Base-by-base conservation (phyloP, 805 yeast species). In the Maudiozyma serrabonitensis region DNA sequence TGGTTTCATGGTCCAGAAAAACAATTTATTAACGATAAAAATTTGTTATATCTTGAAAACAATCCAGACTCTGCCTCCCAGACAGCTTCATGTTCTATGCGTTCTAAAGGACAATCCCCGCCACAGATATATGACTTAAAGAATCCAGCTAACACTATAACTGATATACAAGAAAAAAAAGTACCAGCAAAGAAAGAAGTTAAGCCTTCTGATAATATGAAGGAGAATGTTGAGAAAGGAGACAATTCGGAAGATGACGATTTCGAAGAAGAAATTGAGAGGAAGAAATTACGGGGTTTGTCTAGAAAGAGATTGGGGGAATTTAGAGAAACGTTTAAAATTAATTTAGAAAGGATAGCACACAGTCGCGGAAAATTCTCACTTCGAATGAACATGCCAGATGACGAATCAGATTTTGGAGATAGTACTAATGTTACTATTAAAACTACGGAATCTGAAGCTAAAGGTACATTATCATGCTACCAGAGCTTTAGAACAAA, bases 401-500 rank as follows among this genome's bases (percentile, higher is more conserved):
- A 42, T 19, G 37, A 26, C 15, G 23, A 23, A 28, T 13, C 12
- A 5, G n/a, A 15, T 26, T 15, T 35, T 15, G 18, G 16, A n/a
- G 28, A 31, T 3, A 35, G 16, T n/a, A 8, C n/a, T 4, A 28
- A 38, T 28, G 26, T 9, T 25, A 38, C 25, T 18, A 18, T 38
- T 6, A 18, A 18, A 13, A 38, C 41, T 4, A 38, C 41, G 3
- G 41, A 38, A 13, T 38, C 41, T 12, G 21, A 23, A 31, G 47
- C 18, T 12, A 26, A 31, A 3, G 45, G 41, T 21, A 32, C 28
- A 15, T 13, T 25, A 6, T 44, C 53, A 1, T 57, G 60, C 40
- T 57, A 52, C 37, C 45, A 53, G 6, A 42, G 34, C 19, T 58
- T 56, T 21, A 53, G 50, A 43, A 55, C 57, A 2, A 41, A 49